Evolutionary conservation across 23 red algal species (phyloP).

Genomic region (Agarophyton chilense): DNA sequence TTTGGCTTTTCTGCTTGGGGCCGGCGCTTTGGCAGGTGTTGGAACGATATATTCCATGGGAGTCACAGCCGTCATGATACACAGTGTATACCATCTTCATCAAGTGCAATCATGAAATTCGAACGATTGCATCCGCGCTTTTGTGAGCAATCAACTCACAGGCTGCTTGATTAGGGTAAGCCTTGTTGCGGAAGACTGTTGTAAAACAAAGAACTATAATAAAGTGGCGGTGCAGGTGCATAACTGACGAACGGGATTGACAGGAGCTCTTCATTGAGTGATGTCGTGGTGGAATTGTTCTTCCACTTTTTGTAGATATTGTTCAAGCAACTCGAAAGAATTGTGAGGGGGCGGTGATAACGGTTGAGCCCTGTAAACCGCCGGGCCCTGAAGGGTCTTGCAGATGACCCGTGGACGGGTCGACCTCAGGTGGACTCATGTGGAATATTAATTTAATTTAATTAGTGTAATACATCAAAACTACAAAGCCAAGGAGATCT

Average conservation of each 20-base stretch:
- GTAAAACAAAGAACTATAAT: neutral
- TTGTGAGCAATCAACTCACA: constrained; percentile 49
- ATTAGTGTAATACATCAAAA: no score
- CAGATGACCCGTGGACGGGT: no score
- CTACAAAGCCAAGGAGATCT: no score
- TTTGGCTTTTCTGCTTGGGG: constrained; percentile 22
- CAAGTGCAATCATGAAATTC: constrained; percentile 11
- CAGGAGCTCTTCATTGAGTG: constrained; percentile 17
- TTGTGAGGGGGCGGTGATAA: no score
- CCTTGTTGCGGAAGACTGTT: constrained; percentile 53
- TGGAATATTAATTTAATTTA: no score
- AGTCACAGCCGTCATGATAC: constrained; percentile 8
- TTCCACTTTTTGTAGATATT: constrained; percentile 14
- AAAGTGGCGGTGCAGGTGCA: neutral
- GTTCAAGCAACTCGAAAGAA: neutral
- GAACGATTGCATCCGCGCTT: constrained; percentile 33
- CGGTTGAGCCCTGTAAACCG: no score
- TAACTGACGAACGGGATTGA: constrained; percentile 56
- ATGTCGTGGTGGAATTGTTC: constrained; percentile 16
- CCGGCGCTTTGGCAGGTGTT: constrained; percentile 29
- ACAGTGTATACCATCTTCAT: constrained; percentile 22
- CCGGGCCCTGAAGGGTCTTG: no score
- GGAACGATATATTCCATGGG: constrained; percentile 40
- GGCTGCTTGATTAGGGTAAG: constrained; percentile 37
- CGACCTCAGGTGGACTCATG: no score